Percentiles rank a stretch among this genome's conserved stretches.
Conservation (phyloP, 306 rosid species). For the Fragaria nilgerrensis region DNA sequence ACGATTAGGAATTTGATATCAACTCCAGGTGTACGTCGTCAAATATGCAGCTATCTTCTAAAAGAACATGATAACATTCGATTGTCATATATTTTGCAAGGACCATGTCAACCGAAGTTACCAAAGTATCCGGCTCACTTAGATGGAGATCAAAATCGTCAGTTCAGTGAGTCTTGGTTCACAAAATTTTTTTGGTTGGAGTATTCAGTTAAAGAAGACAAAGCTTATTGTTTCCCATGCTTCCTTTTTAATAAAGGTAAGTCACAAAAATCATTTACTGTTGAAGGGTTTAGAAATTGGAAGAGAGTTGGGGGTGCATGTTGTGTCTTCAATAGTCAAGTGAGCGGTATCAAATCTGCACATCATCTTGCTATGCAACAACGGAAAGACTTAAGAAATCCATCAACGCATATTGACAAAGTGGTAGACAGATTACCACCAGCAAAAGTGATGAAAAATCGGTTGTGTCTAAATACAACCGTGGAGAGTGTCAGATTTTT, state of each 20-base stretch:
- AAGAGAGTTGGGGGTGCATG: not conserved
- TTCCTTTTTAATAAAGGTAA: not conserved
- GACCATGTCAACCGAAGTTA: too few relatives aligned
- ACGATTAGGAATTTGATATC: not conserved
- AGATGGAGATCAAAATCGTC: too few relatives aligned
- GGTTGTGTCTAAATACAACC: not conserved
- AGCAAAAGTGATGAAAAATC: not conserved
- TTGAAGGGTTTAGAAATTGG: not conserved
- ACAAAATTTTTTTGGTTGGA: not conserved
- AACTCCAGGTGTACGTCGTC: not conserved
- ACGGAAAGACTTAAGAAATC: not conserved
- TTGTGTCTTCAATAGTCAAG: not conserved
- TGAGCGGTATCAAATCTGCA: not conserved
- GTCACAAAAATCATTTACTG: not conserved
- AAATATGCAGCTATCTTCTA: not conserved
- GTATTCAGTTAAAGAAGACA: not conserved
- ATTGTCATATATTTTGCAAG: too few relatives aligned
- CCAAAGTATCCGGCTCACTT: too few relatives aligned
- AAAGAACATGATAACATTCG: too few relatives aligned
- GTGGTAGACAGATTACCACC: not conserved
- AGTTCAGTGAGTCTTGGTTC: too few relatives aligned
- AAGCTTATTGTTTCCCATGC: not conserved
- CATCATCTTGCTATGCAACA: not conserved
- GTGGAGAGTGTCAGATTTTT: not conserved
- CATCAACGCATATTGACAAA: not conserved